Evolutionary conservation across 164 flowering plant species (phyloP), one percentile per base, ranked within the genome.

Genomic region (Dillenia suffruticosa): DNA sequence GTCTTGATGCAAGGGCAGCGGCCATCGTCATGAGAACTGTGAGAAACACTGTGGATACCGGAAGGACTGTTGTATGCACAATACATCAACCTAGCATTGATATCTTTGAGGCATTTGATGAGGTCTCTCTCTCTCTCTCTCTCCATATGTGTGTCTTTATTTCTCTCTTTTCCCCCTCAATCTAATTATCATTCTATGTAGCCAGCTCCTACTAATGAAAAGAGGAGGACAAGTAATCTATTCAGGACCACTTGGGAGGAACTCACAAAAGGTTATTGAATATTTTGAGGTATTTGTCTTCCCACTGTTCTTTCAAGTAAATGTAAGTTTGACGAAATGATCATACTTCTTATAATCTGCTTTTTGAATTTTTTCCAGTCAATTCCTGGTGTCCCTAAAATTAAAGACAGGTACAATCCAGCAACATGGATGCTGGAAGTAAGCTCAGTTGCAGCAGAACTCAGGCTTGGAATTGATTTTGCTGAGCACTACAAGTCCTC

Each of bases 71-170:
- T 10, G 96, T 91, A 44, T 94, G 98, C 78, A 94, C 98, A 43
- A 94, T 94, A 61, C 98, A 94, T 68, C 98, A 91, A 49, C 98
- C 98, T 15, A 94, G 98, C 74, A 89, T 94, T 47, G 98, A 94
- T 62, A 94, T 91, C 22, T 94, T 91, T 59, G 99, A 94, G 70
- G 83, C 99, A 32, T 94, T 94, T 61, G 99, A 94, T 70, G 99
- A 94, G 91, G 90, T 86, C 50, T 4, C 40, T 32, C 40, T 32
- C 40, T 32, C 40, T 26, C 40, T 32, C 40, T 32, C 40, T 32
- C 40, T 32, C 40, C 6, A 8, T 16, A 17, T 49, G 8, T 12
- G 44, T 49, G 44, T 46, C 49, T 55, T 55, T 67, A 19, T 15
- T 65, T 52, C 49, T 46, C 10, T 19, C 0, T 22, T 61, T 22